Base-by-base conservation (phyloP, 352 stramenopile species). In the Phytopythium delawarense region DNA sequence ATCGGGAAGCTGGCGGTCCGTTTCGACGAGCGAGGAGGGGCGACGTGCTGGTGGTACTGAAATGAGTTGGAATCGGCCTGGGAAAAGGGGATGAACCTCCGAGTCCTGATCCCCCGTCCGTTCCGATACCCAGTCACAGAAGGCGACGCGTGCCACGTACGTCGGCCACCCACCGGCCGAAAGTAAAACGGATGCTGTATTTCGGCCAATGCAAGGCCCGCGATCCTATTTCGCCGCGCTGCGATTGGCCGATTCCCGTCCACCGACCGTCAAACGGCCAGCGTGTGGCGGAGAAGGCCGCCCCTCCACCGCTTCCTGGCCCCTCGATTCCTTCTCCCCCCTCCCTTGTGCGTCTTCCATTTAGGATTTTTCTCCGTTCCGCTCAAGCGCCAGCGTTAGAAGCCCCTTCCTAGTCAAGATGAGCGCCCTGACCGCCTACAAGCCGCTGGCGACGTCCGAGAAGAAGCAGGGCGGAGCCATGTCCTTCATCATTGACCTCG, bases 281-380 rank as follows among this genome's bases (percentile, higher is more conserved):
- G 64, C 77, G 71, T 78, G 79, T 87, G 79, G 79, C 73, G 72
- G 72, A 73, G 76, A 77, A 77, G 69, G 65, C 37, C 59, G 49
- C 52, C 58, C 51, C 49, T 51, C 52, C 52, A 44, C 32, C 18
- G 52, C 30, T 40, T 39, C 50, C 35, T 23, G 20, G 37, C 45
- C 39, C 50, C 55, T 52, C 30, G 67, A 23, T 20, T 51, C 45
- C 5, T 51, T 51, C 45, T 51, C 45, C 45, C 45, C 45, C 45
- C 45, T 9, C 9, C 18, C 13, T 18, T 32, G n/a, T 28, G 25
- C 25, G 7, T 2, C n/a, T 42, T 51, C 75, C 84, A 92, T 88
- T 92, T 83, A 88, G 73, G 78, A 89, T 92, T 91, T 90, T 89
- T 81, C 84, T 87, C 74, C 79, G 73, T 76, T 73, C 83, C 67